Evolutionary conservation across 1,139 yeast genomes (phyloP), one percentile per base, ranked within the genome.

Genomic region (Candida sp.): DNA sequence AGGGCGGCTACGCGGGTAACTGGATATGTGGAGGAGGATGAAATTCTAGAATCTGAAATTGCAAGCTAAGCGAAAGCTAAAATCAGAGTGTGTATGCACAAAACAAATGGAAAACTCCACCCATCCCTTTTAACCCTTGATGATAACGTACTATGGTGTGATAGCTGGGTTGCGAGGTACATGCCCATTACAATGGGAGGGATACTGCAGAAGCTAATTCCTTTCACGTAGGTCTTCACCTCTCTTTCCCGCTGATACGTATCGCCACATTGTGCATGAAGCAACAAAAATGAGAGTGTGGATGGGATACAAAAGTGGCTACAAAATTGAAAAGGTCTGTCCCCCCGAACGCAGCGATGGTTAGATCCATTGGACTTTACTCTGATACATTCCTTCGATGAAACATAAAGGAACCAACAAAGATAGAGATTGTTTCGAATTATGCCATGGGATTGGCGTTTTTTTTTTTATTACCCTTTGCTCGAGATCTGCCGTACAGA

Each of bases 371-470:
- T 26, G 31, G 27, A 2, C 9, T 28, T 23, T 12, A 37, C 22
- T 26, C 42, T 38, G 23, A 7, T 38, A 38, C 42, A 38, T 26
- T 38, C 32, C 42, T 38, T 38, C 42, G n/a, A 6, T 38, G 42
- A 38, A 38, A 38, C 42, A 38, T 25, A 23, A 37, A 33, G 6
- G 37, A 32, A n/a, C n/a, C 6, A 30, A 4, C 42, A 38, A 26
- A 26, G 42, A 38, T 6, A 38, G 22, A 37, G 42, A 4, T 26
- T 38, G 42, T 38, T 26, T 38, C 23, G 31, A 26, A 38, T 25
- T 26, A 26, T 25, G 6, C 22, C 11, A 4, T 2, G 26, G 9
- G 32, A 38, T 38, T 38, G 42, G 42, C 42, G 42, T 38, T 38
- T 38, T 23, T n/a, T n/a, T n/a, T n/a, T 8, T 12, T 37, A 6